Base-by-base conservation (phyloP, 2,329 filamentous ascomycete species). In the Botrytis medusae region DNA sequence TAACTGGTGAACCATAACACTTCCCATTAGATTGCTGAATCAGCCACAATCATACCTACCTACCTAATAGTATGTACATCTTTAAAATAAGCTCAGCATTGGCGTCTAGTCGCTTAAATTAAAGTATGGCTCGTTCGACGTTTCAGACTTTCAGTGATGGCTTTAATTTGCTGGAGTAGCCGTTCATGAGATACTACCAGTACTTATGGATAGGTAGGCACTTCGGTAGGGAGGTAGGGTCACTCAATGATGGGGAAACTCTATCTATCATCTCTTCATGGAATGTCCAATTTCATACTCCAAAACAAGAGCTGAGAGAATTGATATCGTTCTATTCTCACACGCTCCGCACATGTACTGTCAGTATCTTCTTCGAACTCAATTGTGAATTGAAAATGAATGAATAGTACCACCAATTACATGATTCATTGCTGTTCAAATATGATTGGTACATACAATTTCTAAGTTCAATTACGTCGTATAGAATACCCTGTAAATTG, bases 61-160 rank as follows among this genome's bases (percentile, higher is more conserved):
- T 48, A 25, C 22, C 46, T 51, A 12, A 25, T 7, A 3, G 29
- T 20, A 42, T 14, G 20, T 20, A 5, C 5, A 25, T 18, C 10
- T 18, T 29, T 8, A 16, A 20, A 40, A 20, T 51, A 34, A 37
- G 64, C 64, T 67, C 32, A 67, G 29, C 46, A 67, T 37, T 40
- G 46, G 64, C 64, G 64, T 67, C 32, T 67, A 67, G 20, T 67
- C 44, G 64, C 64, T 67, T 67, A 54, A 67, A 37, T 67, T n/a
- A 40, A 37, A n/a, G 63, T 37, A 67, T 34, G 32, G 59, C 32
- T 61, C 32, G 20, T 61, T 37, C 8, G 29, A 60, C 20, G 20
- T 34, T 60, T 60, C 57, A 61, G 32, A 34, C 20, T 34, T 25
- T 22, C 32, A 34, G 29, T 34, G 18, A 59, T 34, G 57, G 29